Conservation (phyloP, 257 asterid species). For the Salvia splendens region DNA sequence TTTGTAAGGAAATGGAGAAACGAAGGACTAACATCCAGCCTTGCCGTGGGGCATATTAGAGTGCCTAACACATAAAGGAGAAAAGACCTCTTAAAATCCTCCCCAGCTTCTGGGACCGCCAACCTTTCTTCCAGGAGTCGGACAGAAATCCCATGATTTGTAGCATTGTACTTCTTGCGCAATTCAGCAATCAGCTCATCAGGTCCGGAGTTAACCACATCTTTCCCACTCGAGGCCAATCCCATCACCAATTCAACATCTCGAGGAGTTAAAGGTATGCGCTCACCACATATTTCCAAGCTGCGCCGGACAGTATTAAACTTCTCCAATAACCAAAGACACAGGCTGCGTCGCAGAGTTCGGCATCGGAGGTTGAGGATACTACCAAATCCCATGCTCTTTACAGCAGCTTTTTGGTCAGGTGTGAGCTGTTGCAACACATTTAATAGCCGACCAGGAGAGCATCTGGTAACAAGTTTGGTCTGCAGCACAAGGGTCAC, state of each 20-base stretch:
- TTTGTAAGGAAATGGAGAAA: conserved; percentile 87
- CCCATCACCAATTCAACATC: conserved; percentile 99
- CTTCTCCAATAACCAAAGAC: conserved; percentile 91
- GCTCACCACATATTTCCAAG: conserved; percentile 91
- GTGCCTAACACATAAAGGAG: conserved; percentile 95
- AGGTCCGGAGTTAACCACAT: conserved; percentile 92
- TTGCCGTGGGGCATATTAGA: conserved; percentile 90
- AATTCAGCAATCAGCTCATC: conserved; percentile 80
- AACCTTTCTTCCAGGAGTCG: conserved; percentile 85
- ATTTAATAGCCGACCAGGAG: conserved; percentile 90
- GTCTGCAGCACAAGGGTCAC: conserved; percentile 55
- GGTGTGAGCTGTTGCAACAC: conserved; percentile 80
- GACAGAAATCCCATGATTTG: conserved; percentile 93
- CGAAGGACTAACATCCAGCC: conserved; percentile 98
- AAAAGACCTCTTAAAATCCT: conserved; percentile 92
- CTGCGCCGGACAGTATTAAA: conserved; percentile 86
- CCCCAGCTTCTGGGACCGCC: conserved; percentile 92
- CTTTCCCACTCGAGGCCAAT: conserved; percentile 85
- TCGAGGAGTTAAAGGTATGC: conserved; percentile 84
- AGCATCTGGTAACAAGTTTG: conserved; percentile 95
- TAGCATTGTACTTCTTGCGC: conserved; percentile 84
- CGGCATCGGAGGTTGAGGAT: conserved; percentile 92
- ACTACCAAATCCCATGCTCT: conserved; percentile 97
- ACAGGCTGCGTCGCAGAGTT: conserved; percentile 87
- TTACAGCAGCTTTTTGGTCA: conserved; percentile 84